Evolutionary conservation across 441 rosid genomes (phyloP).

Genomic region (Gossypium schwendimanii): DNA sequence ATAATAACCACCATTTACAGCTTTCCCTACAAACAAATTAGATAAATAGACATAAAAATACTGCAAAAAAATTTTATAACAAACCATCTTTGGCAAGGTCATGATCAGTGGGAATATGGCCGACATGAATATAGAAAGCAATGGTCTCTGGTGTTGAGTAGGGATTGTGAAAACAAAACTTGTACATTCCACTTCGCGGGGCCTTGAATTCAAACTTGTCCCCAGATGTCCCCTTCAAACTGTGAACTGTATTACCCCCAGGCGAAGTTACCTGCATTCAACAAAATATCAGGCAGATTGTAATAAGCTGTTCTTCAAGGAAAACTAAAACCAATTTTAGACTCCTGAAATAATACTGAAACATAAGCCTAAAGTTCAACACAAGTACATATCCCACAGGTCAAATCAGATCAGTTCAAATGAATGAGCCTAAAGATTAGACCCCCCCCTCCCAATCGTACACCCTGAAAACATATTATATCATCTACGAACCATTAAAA

Average conservation of each 20-base stretch:
- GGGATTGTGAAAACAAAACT: slow-evolving; percentile 89
- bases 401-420: background rate
- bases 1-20: background rate
- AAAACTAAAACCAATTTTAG: background rate
- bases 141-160: slow-evolving; percentile 76
- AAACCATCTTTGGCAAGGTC: slow-evolving; percentile 84
- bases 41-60: background rate
- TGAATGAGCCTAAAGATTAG: background rate
- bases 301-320: background rate
- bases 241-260: slow-evolving; percentile 49
- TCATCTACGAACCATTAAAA: background rate
- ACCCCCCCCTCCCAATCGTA: too few relatives aligned
- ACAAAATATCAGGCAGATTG: background rate
- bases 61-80: background rate
- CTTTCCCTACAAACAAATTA: background rate
- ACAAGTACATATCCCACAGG: background rate
- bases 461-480: background rate
- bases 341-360: background rate
- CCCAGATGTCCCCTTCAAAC: slow-evolving; percentile 75
- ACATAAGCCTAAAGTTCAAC: background rate
- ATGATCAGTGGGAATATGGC: slow-evolving; percentile 84
- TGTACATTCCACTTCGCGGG: slow-evolving; percentile 79
- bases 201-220: slow-evolving; percentile 84
- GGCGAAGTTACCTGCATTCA: slow-evolving; percentile 65
- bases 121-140: slow-evolving; percentile 84